Evolutionary conservation across 208 protist genomes (phyloP).

Genomic region (Trypanosoma conorhini): DNA sequence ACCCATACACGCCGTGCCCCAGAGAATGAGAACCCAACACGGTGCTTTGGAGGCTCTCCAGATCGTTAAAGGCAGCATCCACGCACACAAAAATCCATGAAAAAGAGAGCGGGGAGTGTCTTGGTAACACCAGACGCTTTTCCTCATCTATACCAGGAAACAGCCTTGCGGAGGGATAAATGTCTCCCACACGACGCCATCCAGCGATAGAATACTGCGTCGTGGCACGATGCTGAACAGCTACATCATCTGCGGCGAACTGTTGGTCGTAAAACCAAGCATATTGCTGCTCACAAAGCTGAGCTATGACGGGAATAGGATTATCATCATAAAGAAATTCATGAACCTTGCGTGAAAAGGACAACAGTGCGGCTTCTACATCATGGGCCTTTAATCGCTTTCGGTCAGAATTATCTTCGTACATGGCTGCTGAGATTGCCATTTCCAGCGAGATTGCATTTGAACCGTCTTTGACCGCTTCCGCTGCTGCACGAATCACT

Average conservation of each 20-base stretch:
- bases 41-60: conserved; percentile 25
- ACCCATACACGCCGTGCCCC: conserved; percentile 49
- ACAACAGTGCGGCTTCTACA: conserved; percentile 34
- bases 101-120: conserved; percentile 34
- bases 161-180: conserved; percentile 54
- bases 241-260: conserved; percentile 56
- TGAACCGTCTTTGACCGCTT: neutral
- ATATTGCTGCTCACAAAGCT: conserved; percentile 43
- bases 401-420: neutral
- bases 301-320: conserved; percentile 41
- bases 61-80: conserved; percentile 32
- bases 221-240: conserved; percentile 39
- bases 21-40: conserved; percentile 2
- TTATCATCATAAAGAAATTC: conserved; percentile 73
- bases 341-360: conserved; percentile 37
- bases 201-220: conserved; percentile 43
- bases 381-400: conserved; percentile 41
- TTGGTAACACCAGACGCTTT: conserved; percentile 31
- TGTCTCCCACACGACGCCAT: conserved; percentile 67
- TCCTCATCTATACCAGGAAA: conserved; percentile 38
- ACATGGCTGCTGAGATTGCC: neutral
- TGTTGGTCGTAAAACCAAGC: conserved; percentile 74
- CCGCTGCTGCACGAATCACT: neutral
- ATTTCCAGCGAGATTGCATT: neutral
- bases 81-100: conserved; percentile 66